Conservation (phyloP, 208 protist species). For the Vickermania spadyakhi region DNA sequence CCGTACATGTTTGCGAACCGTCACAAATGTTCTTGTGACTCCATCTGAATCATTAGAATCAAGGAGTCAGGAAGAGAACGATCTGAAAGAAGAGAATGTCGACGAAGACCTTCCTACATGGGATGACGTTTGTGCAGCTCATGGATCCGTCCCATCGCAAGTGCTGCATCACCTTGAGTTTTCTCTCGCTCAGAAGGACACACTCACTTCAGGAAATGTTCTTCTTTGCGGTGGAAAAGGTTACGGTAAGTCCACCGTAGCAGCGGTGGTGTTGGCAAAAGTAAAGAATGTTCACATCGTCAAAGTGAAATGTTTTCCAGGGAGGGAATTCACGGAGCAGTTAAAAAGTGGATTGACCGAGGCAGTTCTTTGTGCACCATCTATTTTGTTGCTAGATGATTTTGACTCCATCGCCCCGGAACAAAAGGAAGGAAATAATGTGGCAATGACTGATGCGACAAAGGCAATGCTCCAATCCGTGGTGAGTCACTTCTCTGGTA, state of each 20-base stretch:
- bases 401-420: constrained; percentile 69
- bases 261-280: constrained; percentile 28
- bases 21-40: constrained; percentile 56
- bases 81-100: neutral
- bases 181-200: constrained; percentile 16
- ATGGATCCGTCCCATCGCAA: constrained; percentile 33
- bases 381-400: constrained; percentile 80
- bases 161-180: constrained; percentile 30
- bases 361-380: constrained; percentile 66
- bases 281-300: constrained; percentile 38
- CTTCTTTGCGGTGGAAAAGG: constrained; percentile 75
- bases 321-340: constrained; percentile 26
- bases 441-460: constrained; percentile 49
- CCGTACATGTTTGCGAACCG: constrained; percentile 18
- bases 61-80: too few species aligned
- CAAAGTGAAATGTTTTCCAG: constrained; percentile 44
- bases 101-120: neutral
- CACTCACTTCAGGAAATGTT: constrained; percentile 36
- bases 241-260: constrained; percentile 73
- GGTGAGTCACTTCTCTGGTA: constrained; percentile 34
- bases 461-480: constrained; percentile 42
- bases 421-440: constrained; percentile 61
- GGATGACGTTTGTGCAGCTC: constrained; percentile 33
- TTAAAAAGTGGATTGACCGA: constrained; percentile 43
- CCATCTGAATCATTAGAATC: too few species aligned